Percentiles rank a stretch among this genome's conserved stretches.
Evolutionary conservation across 805 yeast species (phyloP).

Genomic region (Yarrowia osloensis): DNA sequence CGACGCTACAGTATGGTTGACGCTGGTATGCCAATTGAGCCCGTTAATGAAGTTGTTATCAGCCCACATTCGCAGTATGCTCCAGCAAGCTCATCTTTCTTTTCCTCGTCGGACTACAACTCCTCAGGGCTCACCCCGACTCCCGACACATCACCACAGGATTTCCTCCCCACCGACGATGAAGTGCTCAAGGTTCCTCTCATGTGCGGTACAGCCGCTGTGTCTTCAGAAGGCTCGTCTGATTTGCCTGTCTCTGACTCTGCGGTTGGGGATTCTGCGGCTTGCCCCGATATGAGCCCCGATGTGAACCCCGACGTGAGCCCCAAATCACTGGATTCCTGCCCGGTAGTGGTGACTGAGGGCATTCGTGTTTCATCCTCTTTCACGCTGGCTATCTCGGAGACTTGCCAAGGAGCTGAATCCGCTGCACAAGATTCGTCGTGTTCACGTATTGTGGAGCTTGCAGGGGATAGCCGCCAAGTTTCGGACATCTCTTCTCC

Average conservation of each 20-base stretch:
- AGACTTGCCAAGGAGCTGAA: neutral
- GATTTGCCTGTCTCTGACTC: neutral
- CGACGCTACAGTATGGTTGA: neutral
- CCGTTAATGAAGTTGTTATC: neutral
- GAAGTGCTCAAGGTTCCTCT: neutral
- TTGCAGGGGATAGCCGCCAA: neutral
- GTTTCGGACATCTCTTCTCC: neutral
- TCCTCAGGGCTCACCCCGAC: neutral
- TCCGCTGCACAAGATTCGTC: neutral
- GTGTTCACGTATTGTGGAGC: neutral
- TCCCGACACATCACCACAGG: slow-evolving; percentile 8
- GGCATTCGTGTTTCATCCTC: neutral
- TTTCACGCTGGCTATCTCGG: neutral
- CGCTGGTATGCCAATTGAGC: neutral
- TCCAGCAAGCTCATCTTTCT: neutral
- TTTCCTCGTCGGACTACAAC: neutral
- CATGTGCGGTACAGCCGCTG: neutral
- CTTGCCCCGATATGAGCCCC: too few relatives aligned
- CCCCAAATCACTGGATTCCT: neutral
- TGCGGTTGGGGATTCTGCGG: neutral
- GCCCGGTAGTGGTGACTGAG: neutral
- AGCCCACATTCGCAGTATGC: slow-evolving; percentile 8
- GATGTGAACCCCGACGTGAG: too few relatives aligned
- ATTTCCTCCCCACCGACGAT: neutral
- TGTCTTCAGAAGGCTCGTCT: neutral